Evolutionary conservation across 352 stramenopile species (phyloP), one percentile per base, ranked within the genome.

Genomic region (Phytophthora sansomeana): DNA sequence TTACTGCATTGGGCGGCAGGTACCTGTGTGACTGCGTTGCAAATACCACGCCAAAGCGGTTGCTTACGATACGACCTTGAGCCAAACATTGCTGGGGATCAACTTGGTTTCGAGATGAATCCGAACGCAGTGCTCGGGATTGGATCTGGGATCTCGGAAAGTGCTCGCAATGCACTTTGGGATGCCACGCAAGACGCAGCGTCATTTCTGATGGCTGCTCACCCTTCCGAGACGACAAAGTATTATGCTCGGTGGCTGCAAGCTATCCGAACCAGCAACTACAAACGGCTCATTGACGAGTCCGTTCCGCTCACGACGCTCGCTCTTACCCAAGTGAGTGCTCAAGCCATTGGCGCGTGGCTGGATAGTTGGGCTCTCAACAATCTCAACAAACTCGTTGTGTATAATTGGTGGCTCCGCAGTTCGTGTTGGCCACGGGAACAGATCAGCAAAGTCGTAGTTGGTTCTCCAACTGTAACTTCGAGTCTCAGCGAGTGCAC

Each of bases 51-150:
- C 1, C 16, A n/a, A 5, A 32, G 28, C 30, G 58, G 61, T 28
- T 89, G 80, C 35, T 38, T 89, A 7, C 33, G 74, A 5, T 92
- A 90, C 47, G 77, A 92, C 42, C 55, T 93, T 6, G 85, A 93
- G 53, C 85, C 85, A 0, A 65, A 72, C 16, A 73, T 90, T 13
- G 43, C 63, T 6, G 77, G 77, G 4, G 47, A 74, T 1, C 81
- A 92, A 51, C 17, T 55, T 0, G 83, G 85, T 0, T 92, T 92
- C 29, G 85, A 93, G 52, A 85, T 91, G 72, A 89, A 92, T 48
- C 72, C 79, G 1, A 32, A 62, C 3, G 61, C 54, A 36, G 42
- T 51, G 8, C 14, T 42, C 17, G 56, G 58, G 1, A 28, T 74
- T n/a, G 53, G 10, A 19, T 77, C 16, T 81, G 83, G 81, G 21